phyloP scores from a whole-genome alignment of 441 rosid species.

The Gossypium davidsonii region DNA sequence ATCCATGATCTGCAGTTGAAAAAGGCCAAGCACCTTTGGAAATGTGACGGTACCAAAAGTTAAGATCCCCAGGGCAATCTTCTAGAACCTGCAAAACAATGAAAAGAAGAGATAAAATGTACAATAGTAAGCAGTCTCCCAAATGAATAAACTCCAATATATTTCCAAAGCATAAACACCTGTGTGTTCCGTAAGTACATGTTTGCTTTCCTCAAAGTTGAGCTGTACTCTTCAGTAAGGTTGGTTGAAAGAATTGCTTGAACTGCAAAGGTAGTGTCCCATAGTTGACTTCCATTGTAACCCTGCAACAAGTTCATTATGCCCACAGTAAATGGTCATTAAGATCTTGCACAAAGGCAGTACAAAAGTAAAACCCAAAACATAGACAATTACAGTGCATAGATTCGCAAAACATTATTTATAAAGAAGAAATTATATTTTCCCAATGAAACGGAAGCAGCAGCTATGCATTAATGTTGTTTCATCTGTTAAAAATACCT shows the following conservation, averaged over 20 bases:
- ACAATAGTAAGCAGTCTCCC: not conserved
- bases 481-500: not conserved
- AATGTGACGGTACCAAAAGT: conserved; percentile 83
- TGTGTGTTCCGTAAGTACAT: conserved; percentile 59
- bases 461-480: not conserved
- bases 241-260: conserved; percentile 81
- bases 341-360: not conserved
- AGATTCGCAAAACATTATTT: not conserved
- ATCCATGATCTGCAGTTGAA: conserved; percentile 93
- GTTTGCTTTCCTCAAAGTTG: conserved; percentile 62
- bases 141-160: conserved; percentile 10
- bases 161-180: conserved; percentile 36
- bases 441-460: not conserved
- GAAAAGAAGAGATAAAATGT: conserved; percentile 12
- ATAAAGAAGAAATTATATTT: not conserved
- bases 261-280: conserved; percentile 84
- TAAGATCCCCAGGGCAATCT: conserved; percentile 78
- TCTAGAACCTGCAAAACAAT: conserved; percentile 53
- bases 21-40: conserved; percentile 99
- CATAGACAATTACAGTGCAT: not conserved
- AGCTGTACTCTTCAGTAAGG: conserved; percentile 58
- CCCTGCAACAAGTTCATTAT: conserved; percentile 50
- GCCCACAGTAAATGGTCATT: not conserved
- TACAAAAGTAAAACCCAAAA: not conserved
- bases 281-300: conserved; percentile 91